Conservation (phyloP, 2,329 filamentous ascomycete genomes). For the Epichloe uncinata region DNA sequence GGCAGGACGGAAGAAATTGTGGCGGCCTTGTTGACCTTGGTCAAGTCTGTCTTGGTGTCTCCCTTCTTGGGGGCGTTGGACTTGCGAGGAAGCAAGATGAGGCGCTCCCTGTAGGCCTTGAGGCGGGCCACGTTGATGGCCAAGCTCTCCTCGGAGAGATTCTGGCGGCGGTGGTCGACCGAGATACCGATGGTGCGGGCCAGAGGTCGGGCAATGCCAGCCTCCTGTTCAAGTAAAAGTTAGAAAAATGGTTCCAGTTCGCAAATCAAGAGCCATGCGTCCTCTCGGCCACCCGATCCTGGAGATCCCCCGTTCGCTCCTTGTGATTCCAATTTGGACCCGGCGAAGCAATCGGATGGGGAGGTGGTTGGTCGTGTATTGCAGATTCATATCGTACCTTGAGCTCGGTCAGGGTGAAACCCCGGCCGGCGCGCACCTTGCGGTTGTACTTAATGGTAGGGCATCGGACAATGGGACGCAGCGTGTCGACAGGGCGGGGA, state of each 20-base stretch:
- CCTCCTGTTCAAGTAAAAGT: slow-evolving; percentile 52
- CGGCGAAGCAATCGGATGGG: neutral
- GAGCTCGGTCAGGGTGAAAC: slow-evolving; percentile 93
- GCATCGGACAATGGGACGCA: slow-evolving; percentile 94
- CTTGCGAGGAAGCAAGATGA: slow-evolving; percentile 97
- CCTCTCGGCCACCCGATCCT: neutral
- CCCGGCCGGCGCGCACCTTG: slow-evolving; percentile 87
- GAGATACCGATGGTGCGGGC: slow-evolving; percentile 94
- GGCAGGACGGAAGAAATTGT: slow-evolving; percentile 45
- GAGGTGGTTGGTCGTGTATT: neutral
- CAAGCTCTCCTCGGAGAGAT: slow-evolving; percentile 92
- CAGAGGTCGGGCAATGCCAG: slow-evolving; percentile 86
- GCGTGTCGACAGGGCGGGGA: slow-evolving; percentile 92
- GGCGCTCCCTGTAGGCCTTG: slow-evolving; percentile 89
- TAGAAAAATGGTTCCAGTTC: slow-evolving; percentile 14
- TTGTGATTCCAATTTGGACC: neutral
- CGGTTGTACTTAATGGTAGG: slow-evolving; percentile 99
- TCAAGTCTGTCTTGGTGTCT: slow-evolving; percentile 73
- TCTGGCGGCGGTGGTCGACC: slow-evolving; percentile 92
- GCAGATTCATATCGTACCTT: slow-evolving; percentile 53
- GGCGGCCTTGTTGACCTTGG: slow-evolving; percentile 48
- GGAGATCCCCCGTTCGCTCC: neutral
- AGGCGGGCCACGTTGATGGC: slow-evolving; percentile 92
- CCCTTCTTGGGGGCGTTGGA: slow-evolving; percentile 87
- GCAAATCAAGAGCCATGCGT: neutral